Conservation (phyloP, 257 asterid species). For the Solanum clarkiae region DNA sequence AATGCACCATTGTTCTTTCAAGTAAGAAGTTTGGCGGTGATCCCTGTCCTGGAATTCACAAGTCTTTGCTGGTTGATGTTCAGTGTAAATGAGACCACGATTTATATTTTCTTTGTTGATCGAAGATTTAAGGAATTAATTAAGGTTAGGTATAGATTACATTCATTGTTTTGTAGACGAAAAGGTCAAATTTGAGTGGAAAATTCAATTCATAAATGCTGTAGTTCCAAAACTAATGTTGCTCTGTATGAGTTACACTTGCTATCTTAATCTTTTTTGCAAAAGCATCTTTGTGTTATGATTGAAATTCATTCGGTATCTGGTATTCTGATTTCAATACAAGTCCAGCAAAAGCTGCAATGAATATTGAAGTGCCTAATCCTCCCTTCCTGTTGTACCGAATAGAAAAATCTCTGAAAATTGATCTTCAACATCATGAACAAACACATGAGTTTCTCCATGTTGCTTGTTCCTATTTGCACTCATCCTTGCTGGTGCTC, state of each 20-base stretch:
- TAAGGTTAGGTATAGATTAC: neutral
- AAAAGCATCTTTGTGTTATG: too few species aligned
- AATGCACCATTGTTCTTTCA: conserved; percentile 35
- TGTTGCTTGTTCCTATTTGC: conserved; percentile 60
- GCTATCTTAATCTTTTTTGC: too few species aligned
- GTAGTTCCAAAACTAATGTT: too few species aligned
- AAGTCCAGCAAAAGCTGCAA: too few species aligned
- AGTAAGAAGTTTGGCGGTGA: conserved; percentile 36
- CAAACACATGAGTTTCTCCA: conserved; percentile 77
- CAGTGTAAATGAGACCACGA: conserved; percentile 28
- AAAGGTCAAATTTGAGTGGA: neutral
- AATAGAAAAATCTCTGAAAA: conserved; percentile 54
- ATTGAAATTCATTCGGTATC: too few species aligned
- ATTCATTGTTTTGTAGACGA: neutral
- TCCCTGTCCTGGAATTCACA: conserved; percentile 45
- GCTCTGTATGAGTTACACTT: too few species aligned
- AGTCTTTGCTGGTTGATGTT: conserved; percentile 40
- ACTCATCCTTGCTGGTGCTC: conserved; percentile 78
- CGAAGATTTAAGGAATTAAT: neutral
- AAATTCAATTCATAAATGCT: too few species aligned
- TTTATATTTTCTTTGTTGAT: neutral
- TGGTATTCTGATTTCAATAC: too few species aligned
- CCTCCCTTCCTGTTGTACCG: conserved; percentile 52
- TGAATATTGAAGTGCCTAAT: conserved; percentile 56
- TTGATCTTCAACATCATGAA: conserved; percentile 80